phyloP scores from a whole-genome alignment of 2,329 filamentous ascomycete genomes.

The Paraphoma chrysanthemicola region DNA sequence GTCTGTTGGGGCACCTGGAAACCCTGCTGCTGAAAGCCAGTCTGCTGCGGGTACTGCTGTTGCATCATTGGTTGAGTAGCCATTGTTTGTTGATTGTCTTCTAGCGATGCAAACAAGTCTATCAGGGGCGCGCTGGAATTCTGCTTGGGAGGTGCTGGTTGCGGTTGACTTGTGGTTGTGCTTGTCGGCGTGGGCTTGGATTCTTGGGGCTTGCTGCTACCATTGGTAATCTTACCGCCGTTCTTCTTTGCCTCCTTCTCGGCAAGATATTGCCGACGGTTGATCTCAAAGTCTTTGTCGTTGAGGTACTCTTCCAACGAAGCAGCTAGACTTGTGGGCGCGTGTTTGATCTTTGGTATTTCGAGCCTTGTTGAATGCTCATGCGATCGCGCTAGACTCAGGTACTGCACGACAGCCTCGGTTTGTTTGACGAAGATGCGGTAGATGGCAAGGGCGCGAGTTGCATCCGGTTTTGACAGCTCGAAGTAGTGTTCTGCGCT shows the following conservation, averaged over 20 bases:
- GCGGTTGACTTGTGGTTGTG: constrained; percentile 31
- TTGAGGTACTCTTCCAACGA: constrained; percentile 94
- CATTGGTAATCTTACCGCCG: constrained; percentile 50
- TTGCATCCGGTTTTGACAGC: constrained; percentile 93
- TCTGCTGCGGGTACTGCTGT: constrained; percentile 43
- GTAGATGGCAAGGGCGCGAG: constrained; percentile 90
- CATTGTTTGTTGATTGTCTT: constrained; percentile 47
- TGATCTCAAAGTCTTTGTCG: constrained; percentile 93
- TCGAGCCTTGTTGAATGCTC: constrained; percentile 92
- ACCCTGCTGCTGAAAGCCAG: constrained; percentile 28
- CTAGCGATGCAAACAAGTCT: constrained; percentile 41
- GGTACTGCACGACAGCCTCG: constrained; percentile 88
- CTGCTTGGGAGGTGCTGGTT: constrained; percentile 24
- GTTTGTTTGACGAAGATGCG: constrained; percentile 91
- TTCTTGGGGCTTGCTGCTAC: constrained; percentile 47
- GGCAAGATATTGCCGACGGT: constrained; percentile 88
- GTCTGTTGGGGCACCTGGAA: constrained; percentile 53
- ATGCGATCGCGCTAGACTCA: constrained; percentile 85
- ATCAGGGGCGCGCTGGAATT: constrained; percentile 38
- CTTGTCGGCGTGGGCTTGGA: constrained; percentile 35
- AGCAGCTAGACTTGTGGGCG: constrained; percentile 86
- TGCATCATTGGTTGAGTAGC: constrained; percentile 41
- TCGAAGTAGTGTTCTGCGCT: constrained; percentile 90
- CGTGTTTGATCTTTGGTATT: constrained; percentile 96
- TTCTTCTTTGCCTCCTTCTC: constrained; percentile 77